Evolutionary conservation across 768 basidiomycete species (phyloP).

Genomic region (Phaeotremella fagi): DNA sequence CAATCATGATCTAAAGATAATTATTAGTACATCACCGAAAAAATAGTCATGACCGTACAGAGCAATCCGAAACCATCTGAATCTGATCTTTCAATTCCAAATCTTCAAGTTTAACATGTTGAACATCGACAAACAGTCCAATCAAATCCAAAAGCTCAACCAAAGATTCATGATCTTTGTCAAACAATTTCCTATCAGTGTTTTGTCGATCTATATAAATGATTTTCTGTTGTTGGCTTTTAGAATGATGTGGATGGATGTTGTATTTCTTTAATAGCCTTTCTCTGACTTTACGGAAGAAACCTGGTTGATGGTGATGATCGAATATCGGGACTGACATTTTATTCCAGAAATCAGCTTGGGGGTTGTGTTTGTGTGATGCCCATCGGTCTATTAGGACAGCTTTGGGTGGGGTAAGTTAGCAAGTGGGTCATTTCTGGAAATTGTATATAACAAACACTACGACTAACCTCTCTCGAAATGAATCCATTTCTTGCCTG

Average conservation of each 20-base stretch:
- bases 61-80: constrained; percentile 2
- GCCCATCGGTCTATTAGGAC: constrained; percentile 8
- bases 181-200: constrained; percentile 3
- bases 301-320: constrained; percentile 1
- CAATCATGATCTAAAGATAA: not conserved
- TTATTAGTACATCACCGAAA: not conserved
- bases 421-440: not conserved
- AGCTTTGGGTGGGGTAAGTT: not conserved
- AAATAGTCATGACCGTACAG: not conserved
- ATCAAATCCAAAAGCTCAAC: not conserved
- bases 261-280: not conserved
- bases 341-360: constrained; percentile 9
- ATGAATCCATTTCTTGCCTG: not conserved
- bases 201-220: constrained; percentile 15
- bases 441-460: no score
- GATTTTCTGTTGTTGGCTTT: not conserved
- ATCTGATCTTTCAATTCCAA: constrained; percentile 1
- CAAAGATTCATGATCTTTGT: constrained; percentile 2
- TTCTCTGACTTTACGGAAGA: constrained; percentile 2
- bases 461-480: not conserved
- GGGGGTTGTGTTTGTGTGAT: constrained; percentile 3
- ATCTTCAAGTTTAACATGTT: constrained; percentile 8
- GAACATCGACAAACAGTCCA: not conserved
- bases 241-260: not conserved
- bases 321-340: constrained; percentile 6